Evolutionary conservation across 1,284 basidiomycete genomes (phyloP), one percentile per base, ranked within the genome.

Genomic region (Mycosarcoma maydis): DNA sequence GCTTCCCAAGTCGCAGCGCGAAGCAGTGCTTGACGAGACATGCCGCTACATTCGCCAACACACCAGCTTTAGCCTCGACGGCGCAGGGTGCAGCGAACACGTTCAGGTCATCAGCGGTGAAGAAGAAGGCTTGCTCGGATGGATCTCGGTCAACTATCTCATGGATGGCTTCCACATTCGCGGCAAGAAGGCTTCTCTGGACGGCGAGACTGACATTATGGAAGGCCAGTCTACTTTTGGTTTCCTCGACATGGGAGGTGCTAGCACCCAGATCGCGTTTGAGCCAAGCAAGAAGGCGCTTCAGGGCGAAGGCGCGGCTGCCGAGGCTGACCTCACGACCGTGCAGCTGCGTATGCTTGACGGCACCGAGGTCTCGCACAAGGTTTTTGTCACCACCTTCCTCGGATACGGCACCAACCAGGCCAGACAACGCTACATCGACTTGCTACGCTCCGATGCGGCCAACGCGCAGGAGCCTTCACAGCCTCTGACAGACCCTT

Each of bases 201-300:
- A 65, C 23, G 55, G 59, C 44, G 61, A 72, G 26, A 61, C 70
- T 44, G 73, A 59, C 39, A 46, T 70, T 27, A 46, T 66, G 33
- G 81, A 85, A 37, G 84, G 86, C 68, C 85, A 84, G 55, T 91
- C 92, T 29, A 98, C 96, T 4, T 98, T 92, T 76, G 96, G 96
- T 4, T 99, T 99, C 83, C 85, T 99, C 64, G 96, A 99, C 82
- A 98, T 98, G 96, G 95, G 95, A 51, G 95, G 95, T 32, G 95
- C 96, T 19, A 96, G 93, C 26, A 98, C 95, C 9, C 95, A 98
- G 83, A 95, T 98, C 66, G 96, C 96, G 2, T 98, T 98, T 78
- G 94, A 85, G 20, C 85, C 85, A 0, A 94, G 81, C 90, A 57
- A 65, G 22, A 44, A 68, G 34, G 60, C 65, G 90, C 6, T 87